These are phyloP conservation scores for Phalaenopsis aphrodite DNA, from an alignment of 106 monocot species.

Conservation along the genomic window DNA sequence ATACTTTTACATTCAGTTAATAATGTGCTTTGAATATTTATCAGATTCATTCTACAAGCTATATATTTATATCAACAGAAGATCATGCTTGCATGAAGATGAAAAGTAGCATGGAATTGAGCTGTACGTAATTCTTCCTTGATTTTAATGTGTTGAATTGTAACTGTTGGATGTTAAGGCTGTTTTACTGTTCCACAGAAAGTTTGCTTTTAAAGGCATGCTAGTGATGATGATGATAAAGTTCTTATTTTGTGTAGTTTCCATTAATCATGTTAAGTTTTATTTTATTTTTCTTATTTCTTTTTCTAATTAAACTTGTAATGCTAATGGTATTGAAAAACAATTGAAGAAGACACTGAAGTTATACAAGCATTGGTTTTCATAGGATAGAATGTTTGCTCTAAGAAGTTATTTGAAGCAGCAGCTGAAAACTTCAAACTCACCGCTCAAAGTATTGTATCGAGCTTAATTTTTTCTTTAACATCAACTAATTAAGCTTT, in stretches of 20 bases:
- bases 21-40: too few species aligned
- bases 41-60: too few species aligned
- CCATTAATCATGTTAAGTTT: background rate
- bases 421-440: slow-evolving; percentile 66
- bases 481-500: too few species aligned
- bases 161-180: too few species aligned
- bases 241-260: slow-evolving; percentile 38
- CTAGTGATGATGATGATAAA: slow-evolving; percentile 34
- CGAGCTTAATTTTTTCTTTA: too few species aligned
- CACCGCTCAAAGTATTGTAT: slow-evolving; percentile 13
- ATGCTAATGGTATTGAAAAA: slow-evolving; percentile 26
- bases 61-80: too few species aligned
- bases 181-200: background rate
- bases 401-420: slow-evolving; percentile 50
- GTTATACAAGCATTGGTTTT: slow-evolving; percentile 63
- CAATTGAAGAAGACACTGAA: slow-evolving; percentile 68
- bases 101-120: too few species aligned
- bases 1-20: too few species aligned
- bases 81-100: too few species aligned
- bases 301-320: background rate
- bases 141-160: too few species aligned
- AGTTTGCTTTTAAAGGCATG: slow-evolving; percentile 62
- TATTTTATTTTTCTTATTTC: background rate
- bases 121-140: too few species aligned
- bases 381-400: slow-evolving; percentile 62